Evolutionary conservation across 805 yeast species (phyloP), one percentile per base, ranked within the genome.

Genomic region (Ogataea salicorniae): DNA sequence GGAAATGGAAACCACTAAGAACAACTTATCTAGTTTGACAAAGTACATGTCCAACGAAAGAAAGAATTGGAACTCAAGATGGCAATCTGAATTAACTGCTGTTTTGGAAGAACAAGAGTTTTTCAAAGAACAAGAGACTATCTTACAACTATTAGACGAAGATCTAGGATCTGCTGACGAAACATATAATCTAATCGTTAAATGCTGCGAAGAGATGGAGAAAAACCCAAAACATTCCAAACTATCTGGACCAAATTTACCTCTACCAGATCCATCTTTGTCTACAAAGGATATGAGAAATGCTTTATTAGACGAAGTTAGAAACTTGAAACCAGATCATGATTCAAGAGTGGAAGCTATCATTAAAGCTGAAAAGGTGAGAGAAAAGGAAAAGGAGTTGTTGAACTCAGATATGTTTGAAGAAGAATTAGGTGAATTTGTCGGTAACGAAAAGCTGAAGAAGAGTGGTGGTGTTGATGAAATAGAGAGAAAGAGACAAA

Each of bases 51-150:
- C 66, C 1, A 70, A 72, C 5, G 98, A 90, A 60, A 86, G 86
- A 54, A 83, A 90, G 6, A 81, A 80, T 33, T 90, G 98, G 96
- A 87, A 87, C 61, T 79, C 79, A 55, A 83, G 88, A 8, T 92
- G 99, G 97, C 97, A 91, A 61, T 71, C 83, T 5, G 97, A 90
- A 61, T 75, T 94, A 47, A 94, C 89, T 51, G 83, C 84, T 35
- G 92, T 94, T 14, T 85, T 96, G 54, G 96, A 89, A 59, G 97
- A 91, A 60, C 98, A 94, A 64, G 95, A 92, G 55, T 89, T 89
- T 63, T 81, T 91, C 68, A 87, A 87, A 47, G 75, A 89, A 17
- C 97, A 92, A 64, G 97, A 89, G 58, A 96, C 88, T 50, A 76
- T 95, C 46, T 79, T 88, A 1, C 74, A 73, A 31, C 95, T 92